phyloP scores from a whole-genome alignment of 495 filamentous ascomycete species.

The Aspergillus baeticus region DNA sequence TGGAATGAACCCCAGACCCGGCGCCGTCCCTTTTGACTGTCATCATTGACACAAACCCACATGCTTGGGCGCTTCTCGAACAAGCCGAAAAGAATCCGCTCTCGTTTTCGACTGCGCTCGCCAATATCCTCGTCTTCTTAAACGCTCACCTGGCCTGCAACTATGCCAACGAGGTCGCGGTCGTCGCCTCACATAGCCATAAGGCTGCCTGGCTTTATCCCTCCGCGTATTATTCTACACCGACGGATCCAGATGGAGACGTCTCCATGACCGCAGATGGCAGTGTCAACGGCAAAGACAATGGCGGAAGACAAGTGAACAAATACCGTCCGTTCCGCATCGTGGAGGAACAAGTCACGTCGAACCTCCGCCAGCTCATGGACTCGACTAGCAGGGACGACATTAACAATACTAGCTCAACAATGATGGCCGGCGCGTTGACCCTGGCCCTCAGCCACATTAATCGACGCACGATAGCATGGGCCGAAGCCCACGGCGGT shows the following conservation, averaged over 20 bases:
- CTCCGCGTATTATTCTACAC: slow-evolving; percentile 22
- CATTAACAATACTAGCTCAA: slow-evolving; percentile 62
- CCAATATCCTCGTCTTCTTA: slow-evolving; percentile 92
- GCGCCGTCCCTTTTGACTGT: slow-evolving; percentile 86
- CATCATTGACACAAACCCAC: slow-evolving; percentile 94
- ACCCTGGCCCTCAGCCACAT: slow-evolving; percentile 88
- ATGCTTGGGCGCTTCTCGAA: slow-evolving; percentile 79
- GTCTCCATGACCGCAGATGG: slow-evolving; percentile 25
- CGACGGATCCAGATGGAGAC: slow-evolving; percentile 35
- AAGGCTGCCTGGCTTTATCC: slow-evolving; percentile 90
- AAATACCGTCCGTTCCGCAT: slow-evolving; percentile 91
- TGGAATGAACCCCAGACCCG: slow-evolving; percentile 49
- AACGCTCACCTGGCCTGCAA: slow-evolving; percentile 93
- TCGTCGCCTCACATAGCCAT: slow-evolving; percentile 86
- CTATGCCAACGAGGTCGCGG: slow-evolving; percentile 86
- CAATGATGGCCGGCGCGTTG: slow-evolving; percentile 86
- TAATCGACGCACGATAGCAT: slow-evolving; percentile 57
- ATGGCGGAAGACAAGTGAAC: slow-evolving; percentile 55
- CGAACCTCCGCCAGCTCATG: slow-evolving; percentile 68
- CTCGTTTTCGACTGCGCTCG: slow-evolving; percentile 79
- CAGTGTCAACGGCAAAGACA: background rate
- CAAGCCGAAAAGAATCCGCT: slow-evolving; percentile 59
- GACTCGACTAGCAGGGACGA: slow-evolving; percentile 57
- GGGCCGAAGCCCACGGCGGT: slow-evolving; percentile 47
- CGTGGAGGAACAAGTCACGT: slow-evolving; percentile 74